phyloP scores from a whole-genome alignment of 179 eudicot genomes.

The Beta lomatogona region DNA sequence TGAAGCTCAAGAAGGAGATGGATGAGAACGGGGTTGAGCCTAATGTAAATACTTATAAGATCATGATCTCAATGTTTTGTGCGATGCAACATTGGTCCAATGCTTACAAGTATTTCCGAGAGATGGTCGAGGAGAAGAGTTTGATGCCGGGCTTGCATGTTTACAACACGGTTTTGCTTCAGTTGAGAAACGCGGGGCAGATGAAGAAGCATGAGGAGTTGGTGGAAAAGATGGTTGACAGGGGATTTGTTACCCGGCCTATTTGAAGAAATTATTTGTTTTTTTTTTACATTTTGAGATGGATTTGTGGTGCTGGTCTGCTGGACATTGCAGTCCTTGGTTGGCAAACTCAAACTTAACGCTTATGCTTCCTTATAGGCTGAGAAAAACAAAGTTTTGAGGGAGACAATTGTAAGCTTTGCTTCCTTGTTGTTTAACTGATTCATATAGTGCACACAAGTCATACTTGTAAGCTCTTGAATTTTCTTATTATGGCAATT shows the following conservation, averaged over 20 bases:
- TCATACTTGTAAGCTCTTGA: too few relatives aligned
- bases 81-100: conserved; percentile 93
- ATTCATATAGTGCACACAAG: background rate
- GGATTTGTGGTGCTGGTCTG: too few relatives aligned
- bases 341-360: background rate
- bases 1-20: conserved; percentile 90
- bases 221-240: conserved; percentile 82
- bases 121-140: conserved; percentile 88
- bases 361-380: background rate
- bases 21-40: conserved; percentile 67
- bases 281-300: background rate
- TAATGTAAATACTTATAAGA: conserved; percentile 72
- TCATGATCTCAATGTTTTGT: conserved; percentile 67
- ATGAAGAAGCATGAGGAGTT: conserved; percentile 86
- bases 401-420: background rate
- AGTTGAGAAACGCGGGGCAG: conserved; percentile 75
- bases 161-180: conserved; percentile 68
- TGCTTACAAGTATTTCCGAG: conserved; percentile 69
- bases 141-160: conserved; percentile 41
- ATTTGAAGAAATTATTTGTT: conserved; percentile 29
- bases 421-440: background rate
- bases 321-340: background rate
- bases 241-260: conserved; percentile 74
- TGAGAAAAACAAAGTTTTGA: background rate
- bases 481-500: too few relatives aligned